Evolutionary conservation across 306 rosid species (phyloP), one percentile per base, ranked within the genome.

Genomic region (Castanea sativa): DNA sequence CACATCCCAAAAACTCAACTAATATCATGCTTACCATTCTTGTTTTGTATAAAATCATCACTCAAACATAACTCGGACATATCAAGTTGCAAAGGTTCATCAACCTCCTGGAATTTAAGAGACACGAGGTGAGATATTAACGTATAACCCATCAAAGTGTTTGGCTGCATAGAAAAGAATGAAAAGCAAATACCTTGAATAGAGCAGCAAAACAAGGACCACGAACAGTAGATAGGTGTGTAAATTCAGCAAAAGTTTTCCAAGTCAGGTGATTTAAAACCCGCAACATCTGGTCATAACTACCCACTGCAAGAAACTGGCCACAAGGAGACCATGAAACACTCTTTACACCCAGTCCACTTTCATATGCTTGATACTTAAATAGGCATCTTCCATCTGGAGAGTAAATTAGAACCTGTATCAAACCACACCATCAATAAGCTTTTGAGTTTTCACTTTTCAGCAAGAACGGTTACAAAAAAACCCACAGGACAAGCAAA

Each of bases 271-370:
- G 99, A 90, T 90, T 91, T 78, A 94, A 86, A 80, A 92, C 97
- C 81, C 97, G 91, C 94, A 95, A 83, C 96, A 90, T 95, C 87
- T 95, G 97, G 78, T 95, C 99, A 83, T 92, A 95, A 82, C 99
- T 94, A 60, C 99, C 97, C 64, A 94, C 99, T 33, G 99, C 98
- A 30, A 94, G 90, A 88, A 87, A 94, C 81, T 91, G 98, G 43
- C 99, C 99, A 89, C 97, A 94, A 49, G 97, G 97, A 84, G 97
- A 94, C 99, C 99, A 94, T 52, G 98, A 91, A 65, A 92, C 97
- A 73, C 87, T 92, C 84, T 93, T 95, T 79, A 95, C 99, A 52
- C 98, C 98, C 80, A 93, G 84, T 83, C 98, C 98, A 86, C 97
- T 93, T 88, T 95, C 99, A 67, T 93, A 95, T 63, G 99, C 96